Evolutionary conservation across 495 filamentous ascomycete species (phyloP), one percentile per base, ranked within the genome.

Genomic region (Pyrenopolyporus hunteri): DNA sequence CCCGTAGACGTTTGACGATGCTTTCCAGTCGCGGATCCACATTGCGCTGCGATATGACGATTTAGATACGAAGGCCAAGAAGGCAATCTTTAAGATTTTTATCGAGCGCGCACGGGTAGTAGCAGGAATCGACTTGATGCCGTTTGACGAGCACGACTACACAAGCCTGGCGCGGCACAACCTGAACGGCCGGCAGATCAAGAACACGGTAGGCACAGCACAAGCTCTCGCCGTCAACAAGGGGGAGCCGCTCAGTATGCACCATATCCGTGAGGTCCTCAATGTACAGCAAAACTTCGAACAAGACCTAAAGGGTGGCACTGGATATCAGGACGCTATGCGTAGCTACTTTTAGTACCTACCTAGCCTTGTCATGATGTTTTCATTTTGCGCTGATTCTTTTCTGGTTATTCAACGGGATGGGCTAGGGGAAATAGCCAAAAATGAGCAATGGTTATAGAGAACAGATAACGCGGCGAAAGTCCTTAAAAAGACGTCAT

Each of bases 171-270:
- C 89, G 0, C 78, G 86, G 36, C 84, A 88, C 67, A 85, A 85
- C 33, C 74, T 97, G 49, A 97, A 97, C 67, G 92, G 92, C n/a
- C 85, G 92, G 57, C 92, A 96, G 80, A 97, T 97, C 81, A 97
- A 97, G 78, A 96, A 97, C 72, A 89, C 87, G 4, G 88, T 96
- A 36, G 83, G 90, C 47, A 93, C 91, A 2, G 90, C 92, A 1
- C 92, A 96, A 71, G 88, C 89, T 0, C 80, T 96, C 10, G 92
- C 92, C 2, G 84, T 94, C 55, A 89, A 91, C 60, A 89, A 92
- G 70, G 78, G 78, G 32, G 80, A 85, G 32, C 80, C 81, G 0
- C 79, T 96, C 4, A 81, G 82, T 1, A 92, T 96, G 87, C 82
- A 85, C 36, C 90, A 96, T 69, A 91, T 96, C 74, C 87, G 85